phyloP scores from a whole-genome alignment of 1,284 basidiomycete species.

The Heterobasidion parviporum region DNA sequence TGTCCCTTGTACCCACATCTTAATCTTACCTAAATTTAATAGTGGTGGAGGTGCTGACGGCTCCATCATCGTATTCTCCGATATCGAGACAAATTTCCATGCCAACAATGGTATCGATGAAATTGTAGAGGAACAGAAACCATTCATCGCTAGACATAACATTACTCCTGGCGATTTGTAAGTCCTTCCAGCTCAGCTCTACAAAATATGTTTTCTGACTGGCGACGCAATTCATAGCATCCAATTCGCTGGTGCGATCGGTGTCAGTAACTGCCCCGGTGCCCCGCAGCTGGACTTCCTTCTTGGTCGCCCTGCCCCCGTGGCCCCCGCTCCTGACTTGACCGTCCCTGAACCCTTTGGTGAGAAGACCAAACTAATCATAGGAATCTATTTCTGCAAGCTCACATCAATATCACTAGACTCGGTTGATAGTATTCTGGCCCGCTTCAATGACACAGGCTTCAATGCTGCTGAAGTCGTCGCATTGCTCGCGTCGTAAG shows the following conservation, averaged over 20 bases:
- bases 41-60: slow-evolving; percentile 14
- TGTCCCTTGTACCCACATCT: slow-evolving; percentile 1
- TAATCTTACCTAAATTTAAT: background rate
- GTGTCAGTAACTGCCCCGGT: slow-evolving; percentile 20
- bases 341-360: slow-evolving; percentile 21
- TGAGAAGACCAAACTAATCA: background rate
- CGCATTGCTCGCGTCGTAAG: slow-evolving; percentile 14
- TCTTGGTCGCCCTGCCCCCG: slow-evolving; percentile 15
- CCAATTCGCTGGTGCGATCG: slow-evolving; percentile 22
- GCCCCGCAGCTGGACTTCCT: slow-evolving; percentile 20
- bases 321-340: slow-evolving; percentile 15
- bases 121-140: slow-evolving; percentile 18
- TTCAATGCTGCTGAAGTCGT: slow-evolving; percentile 21
- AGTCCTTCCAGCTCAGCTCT: background rate
- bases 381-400: background rate
- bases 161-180: slow-evolving; percentile 21
- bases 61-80: slow-evolving; percentile 15
- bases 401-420: background rate
- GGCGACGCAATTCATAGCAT: slow-evolving; percentile 7
- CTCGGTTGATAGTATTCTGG: slow-evolving; percentile 12
- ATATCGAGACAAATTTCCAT: slow-evolving; percentile 11
- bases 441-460: slow-evolving; percentile 15
- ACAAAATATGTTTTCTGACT: background rate
- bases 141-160: slow-evolving; percentile 18
- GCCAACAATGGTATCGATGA: slow-evolving; percentile 21